A percentile compares a stretch with the other conserved stretches of the same genome.
phyloP scores from a whole-genome alignment of 768 basidiomycete species.

The Russula vinacea region DNA sequence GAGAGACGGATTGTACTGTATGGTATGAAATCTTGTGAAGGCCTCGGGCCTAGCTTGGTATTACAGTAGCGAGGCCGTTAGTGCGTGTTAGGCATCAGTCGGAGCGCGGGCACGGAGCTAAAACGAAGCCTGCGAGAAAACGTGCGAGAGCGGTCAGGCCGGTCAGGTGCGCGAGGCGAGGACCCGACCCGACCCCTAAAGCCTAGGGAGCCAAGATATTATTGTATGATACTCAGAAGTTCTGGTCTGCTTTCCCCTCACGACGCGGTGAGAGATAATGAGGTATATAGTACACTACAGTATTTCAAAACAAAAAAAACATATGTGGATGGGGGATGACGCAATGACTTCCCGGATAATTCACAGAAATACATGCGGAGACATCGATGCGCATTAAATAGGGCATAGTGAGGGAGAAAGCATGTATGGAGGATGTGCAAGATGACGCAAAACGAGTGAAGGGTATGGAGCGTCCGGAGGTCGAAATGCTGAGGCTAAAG shows the following conservation, averaged over 20 bases:
- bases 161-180: neutral
- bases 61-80: neutral
- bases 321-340: neutral
- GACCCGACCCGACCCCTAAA: neutral
- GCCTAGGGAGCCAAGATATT: neutral
- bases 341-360: slow-evolving; percentile 14
- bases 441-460: slow-evolving; percentile 14
- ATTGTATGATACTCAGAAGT: slow-evolving; percentile 25
- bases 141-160: neutral
- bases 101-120: neutral
- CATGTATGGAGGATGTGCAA: slow-evolving; percentile 15
- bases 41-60: neutral
- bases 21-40: neutral
- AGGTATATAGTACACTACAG: slow-evolving; percentile 19
- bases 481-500: neutral
- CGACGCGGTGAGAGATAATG: slow-evolving; percentile 25
- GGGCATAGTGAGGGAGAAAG: slow-evolving; percentile 12
- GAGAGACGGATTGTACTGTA: neutral
- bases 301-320: slow-evolving; percentile 18
- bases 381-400: slow-evolving; percentile 22
- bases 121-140: neutral
- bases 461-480: slow-evolving; percentile 5
- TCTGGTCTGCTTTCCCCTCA: slow-evolving; percentile 28
- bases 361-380: slow-evolving; percentile 17
- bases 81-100: neutral